These are phyloP conservation scores for Schwanniomyces etchellsii DNA, from an alignment of 1,139 yeast species.

Conservation along the genomic window DNA sequence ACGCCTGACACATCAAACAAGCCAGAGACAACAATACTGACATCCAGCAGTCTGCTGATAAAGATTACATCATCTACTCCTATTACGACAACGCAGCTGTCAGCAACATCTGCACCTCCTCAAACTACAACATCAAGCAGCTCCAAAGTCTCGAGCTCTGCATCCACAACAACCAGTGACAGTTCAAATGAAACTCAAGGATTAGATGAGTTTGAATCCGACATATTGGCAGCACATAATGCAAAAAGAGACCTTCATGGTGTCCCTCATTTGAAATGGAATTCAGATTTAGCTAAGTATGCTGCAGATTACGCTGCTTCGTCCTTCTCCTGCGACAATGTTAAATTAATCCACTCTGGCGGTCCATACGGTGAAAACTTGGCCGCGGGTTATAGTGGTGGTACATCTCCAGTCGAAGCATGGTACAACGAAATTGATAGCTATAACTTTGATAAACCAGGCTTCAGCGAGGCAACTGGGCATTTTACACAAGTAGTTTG, in stretches of 20 bases:
- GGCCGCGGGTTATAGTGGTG: slow-evolving; percentile 47
- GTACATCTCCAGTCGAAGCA: slow-evolving; percentile 50
- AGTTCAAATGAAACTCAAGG: no score
- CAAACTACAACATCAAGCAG: slow-evolving; percentile 13
- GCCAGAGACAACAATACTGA: slow-evolving; percentile 1
- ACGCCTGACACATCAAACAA: slow-evolving; percentile 5
- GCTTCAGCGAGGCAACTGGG: slow-evolving; percentile 41
- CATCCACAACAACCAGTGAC: slow-evolving; percentile 9
- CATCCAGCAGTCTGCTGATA: slow-evolving; percentile 3
- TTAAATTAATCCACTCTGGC: slow-evolving; percentile 44
- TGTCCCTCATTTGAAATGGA: slow-evolving; percentile 44
- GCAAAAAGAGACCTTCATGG: slow-evolving; percentile 49
- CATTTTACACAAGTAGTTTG: slow-evolving; percentile 73
- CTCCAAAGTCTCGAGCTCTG: slow-evolving; percentile 10
- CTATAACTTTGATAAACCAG: slow-evolving; percentile 45
- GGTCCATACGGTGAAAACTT: slow-evolving; percentile 59
- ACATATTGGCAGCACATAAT: slow-evolving; percentile 47
- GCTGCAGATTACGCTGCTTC: slow-evolving; percentile 42
- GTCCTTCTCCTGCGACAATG: slow-evolving; percentile 47
- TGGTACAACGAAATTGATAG: slow-evolving; percentile 60
- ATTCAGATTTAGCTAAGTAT: slow-evolving; percentile 37
- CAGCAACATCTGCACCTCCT: slow-evolving; percentile 7
- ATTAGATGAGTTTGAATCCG: slow-evolving; percentile 20
- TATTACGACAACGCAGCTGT: slow-evolving; percentile 6
- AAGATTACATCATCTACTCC: slow-evolving; percentile 13